These are phyloP conservation scores for Puccinia brachypodii DNA, from an alignment of 1,284 basidiomycete genomes.

Conservation along the genomic window DNA sequence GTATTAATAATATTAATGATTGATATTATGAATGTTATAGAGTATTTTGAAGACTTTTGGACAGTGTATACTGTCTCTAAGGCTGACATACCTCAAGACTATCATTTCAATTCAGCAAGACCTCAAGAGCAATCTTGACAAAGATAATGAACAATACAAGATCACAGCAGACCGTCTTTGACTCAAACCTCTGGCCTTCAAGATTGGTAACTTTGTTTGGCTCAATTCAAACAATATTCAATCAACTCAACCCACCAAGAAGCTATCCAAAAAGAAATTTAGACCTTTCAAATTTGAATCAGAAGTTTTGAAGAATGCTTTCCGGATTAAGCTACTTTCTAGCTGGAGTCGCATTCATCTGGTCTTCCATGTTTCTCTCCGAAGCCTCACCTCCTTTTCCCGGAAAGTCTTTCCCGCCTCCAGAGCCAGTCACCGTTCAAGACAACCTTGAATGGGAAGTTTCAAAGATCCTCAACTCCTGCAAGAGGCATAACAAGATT, in stretches of 20 bases:
- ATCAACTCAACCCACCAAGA: neutral
- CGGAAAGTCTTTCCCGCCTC: neutral
- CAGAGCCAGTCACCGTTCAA: neutral
- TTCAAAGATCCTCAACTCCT: neutral
- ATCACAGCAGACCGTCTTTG: neutral
- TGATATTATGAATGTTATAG: too few species aligned
- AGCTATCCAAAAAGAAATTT: neutral
- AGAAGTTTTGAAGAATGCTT: neutral
- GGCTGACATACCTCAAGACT: neutral
- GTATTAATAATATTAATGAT: too few species aligned
- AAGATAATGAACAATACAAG: neutral
- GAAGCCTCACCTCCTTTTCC: neutral
- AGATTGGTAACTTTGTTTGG: neutral
- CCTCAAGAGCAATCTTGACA: neutral
- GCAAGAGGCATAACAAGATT: neutral
- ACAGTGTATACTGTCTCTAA: too few species aligned
- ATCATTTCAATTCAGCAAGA: neutral
- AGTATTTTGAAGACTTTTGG: too few species aligned
- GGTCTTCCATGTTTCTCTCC: neutral
- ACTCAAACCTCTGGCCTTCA: neutral
- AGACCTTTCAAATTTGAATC: neutral
- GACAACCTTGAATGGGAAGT: slow-evolving; percentile 4
- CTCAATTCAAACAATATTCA: neutral
- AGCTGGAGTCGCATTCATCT: neutral
- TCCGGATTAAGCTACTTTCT: neutral